Evolutionary conservation across 192 early-diverging fungal species (phyloP).

Genomic region (Rhizophagus clarus): DNA sequence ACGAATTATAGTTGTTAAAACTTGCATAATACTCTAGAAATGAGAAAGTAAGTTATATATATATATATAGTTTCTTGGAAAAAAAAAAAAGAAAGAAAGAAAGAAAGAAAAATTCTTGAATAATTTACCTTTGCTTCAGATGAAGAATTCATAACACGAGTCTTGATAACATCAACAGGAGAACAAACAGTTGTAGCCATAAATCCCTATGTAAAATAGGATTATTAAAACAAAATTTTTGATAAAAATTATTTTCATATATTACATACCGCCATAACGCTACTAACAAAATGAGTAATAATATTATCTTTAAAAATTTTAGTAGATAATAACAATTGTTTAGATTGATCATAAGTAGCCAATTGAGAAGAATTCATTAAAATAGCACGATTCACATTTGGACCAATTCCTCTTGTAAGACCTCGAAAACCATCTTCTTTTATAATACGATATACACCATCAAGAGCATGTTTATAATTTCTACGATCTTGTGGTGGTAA

Average conservation of each 20-base stretch:
- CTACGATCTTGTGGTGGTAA: constrained; percentile 62
- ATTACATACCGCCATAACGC: constrained; percentile 66
- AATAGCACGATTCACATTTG: constrained; percentile 90
- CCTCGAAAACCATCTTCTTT: constrained; percentile 75
- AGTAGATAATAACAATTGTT: constrained; percentile 65
- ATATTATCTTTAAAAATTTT: constrained; percentile 66
- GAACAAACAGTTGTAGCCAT: constrained; percentile 77
- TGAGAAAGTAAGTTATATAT: no score
- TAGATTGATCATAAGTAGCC: constrained; percentile 77
- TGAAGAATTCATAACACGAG: constrained; percentile 79
- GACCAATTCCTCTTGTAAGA: constrained; percentile 87
- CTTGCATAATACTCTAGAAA: constrained; percentile 38
- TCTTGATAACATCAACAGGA: constrained; percentile 83
- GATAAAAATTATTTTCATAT: constrained; percentile 9
- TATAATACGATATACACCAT: constrained; percentile 73
- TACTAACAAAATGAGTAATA: constrained; percentile 67
- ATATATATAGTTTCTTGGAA: no score
- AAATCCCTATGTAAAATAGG: constrained; percentile 53
- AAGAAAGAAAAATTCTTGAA: no score
- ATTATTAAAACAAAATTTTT: constrained; percentile 18
- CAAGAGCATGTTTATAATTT: constrained; percentile 76
- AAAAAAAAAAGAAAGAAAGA: no score
- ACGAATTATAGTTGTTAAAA: constrained; percentile 45
- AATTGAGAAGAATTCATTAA: constrained; percentile 77
- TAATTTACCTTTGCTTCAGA: constrained; percentile 40